Evolutionary conservation across 139 green algal species (phyloP), one percentile per base, ranked within the genome.

Genomic region (Chlamydomonas schloesseri): DNA sequence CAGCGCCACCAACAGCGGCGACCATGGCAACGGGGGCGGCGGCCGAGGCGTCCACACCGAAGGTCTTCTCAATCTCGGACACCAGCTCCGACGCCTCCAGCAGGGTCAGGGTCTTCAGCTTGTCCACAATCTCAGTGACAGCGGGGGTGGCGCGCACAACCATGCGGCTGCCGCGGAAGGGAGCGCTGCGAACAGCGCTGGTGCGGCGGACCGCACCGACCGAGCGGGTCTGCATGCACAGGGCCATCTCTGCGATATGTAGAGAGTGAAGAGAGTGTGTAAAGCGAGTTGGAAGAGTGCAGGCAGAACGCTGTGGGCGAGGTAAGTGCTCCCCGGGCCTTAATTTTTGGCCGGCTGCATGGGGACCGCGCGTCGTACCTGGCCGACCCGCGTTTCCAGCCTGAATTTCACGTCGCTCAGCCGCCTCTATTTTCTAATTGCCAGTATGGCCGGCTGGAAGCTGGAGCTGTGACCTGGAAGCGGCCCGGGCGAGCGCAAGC

Each of bases 91-190:
- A 89, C 28, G 93, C 93, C 83, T 95, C 93, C 72, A 95, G 85
- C 71, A 95, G 90, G 13, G 93, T 94, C 81, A 95, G 72, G 36
- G 86, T 93, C 91, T 95, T 95, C 28, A 95, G 88, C 89, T 94
- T 93, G 79, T 95, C 91, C 50, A 95, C 91, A 81, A 90, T 90
- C 42, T 90, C 87, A 24, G 80, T 85, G 4, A 90, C 87, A 77
- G 87, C 81, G 23, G 87, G 80, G 47, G 62, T 82, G 55, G 80
- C 72, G 28, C 80, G 80, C n/a, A 90, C 87, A 28, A 84, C 72
- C 50, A 72, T 70, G 73, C 87, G 87, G 55, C 77, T 73, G 70
- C 46, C 73, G 58, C 65, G 58, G 87, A 87, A 88, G 57, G 87
- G 77, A 37, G 73, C 50, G 64, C 64, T 74, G 68, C 57, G 72